phyloP scores from a whole-genome alignment of 352 stramenopile species.

The Thraustochytrium striatum region DNA sequence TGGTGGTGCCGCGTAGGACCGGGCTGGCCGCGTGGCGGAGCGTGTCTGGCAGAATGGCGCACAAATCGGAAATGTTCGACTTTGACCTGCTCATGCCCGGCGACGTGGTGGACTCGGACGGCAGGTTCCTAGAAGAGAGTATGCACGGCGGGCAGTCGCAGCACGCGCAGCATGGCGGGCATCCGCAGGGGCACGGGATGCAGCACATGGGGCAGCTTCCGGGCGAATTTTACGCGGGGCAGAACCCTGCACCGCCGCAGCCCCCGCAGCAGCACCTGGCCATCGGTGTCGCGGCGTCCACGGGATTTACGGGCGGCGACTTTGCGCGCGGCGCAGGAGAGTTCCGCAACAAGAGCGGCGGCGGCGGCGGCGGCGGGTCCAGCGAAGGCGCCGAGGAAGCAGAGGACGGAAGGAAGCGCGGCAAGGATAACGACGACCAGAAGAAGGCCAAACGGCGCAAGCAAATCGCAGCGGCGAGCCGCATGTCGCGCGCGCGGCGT shows the following conservation, averaged over 20 bases:
- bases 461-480: slow-evolving; percentile 32
- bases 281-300: not conserved
- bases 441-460: slow-evolving; percentile 48
- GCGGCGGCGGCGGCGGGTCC: not conserved
- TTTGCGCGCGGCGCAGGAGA: no score
- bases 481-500: slow-evolving; percentile 40
- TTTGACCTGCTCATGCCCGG: slow-evolving; percentile 29
- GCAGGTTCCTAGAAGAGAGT: slow-evolving; percentile 28
- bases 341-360: not conserved
- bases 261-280: not conserved
- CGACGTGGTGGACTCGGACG: slow-evolving; percentile 8
- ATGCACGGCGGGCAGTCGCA: no score
- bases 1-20: no score
- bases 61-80: slow-evolving; percentile 26
- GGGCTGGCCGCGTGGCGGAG: no score
- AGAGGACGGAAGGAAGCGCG: not conserved
- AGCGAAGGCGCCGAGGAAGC: not conserved
- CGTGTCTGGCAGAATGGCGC: no score
- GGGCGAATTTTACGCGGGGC: not conserved
- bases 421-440: slow-evolving; percentile 24
- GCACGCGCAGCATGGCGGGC: no score
- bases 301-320: no score
- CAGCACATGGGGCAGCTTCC: not conserved
- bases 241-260: no score
- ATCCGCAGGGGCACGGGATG: no score